Conservation (phyloP, 352 stramenopile species). For the Globisporangium splendens region DNA sequence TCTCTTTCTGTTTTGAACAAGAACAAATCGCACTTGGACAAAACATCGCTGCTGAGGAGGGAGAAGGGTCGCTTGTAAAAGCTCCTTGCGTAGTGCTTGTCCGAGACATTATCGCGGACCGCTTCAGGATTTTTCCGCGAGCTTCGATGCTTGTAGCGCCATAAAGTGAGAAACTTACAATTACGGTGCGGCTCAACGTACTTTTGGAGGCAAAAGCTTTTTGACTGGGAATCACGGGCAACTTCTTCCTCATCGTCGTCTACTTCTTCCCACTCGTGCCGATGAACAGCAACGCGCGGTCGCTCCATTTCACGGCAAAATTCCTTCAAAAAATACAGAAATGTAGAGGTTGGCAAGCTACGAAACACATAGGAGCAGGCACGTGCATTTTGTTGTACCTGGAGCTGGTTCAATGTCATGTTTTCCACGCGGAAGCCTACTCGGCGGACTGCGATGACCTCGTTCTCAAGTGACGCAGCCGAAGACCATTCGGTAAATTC, state of each 20-base stretch:
- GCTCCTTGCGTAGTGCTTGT: slow-evolving; percentile 9
- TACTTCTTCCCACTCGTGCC: slow-evolving; percentile 4
- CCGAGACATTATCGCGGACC: slow-evolving; percentile 1
- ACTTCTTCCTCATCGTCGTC: background rate
- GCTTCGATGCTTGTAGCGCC: slow-evolving; percentile 19
- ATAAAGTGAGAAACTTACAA: slow-evolving; percentile 39
- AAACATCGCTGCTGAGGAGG: slow-evolving; percentile 13
- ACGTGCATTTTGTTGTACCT: slow-evolving; percentile 18
- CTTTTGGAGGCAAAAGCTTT: slow-evolving; percentile 42
- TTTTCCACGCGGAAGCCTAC: slow-evolving; percentile 29
- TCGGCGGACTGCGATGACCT: slow-evolving; percentile 27
- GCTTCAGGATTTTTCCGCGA: background rate
- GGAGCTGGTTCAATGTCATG: slow-evolving; percentile 24
- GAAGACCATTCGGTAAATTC: slow-evolving; percentile 16
- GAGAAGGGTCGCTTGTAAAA: slow-evolving; percentile 14
- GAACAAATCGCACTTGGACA: slow-evolving; percentile 22
- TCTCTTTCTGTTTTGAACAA: slow-evolving; percentile 1
- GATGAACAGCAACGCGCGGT: slow-evolving; percentile 9
- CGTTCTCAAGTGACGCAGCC: background rate
- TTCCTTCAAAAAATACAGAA: slow-evolving; percentile 13
- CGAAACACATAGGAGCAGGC: too few relatives aligned
- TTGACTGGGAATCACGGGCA: background rate
- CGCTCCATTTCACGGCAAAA: slow-evolving; percentile 41
- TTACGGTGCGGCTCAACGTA: slow-evolving; percentile 26
- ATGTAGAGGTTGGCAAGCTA: too few relatives aligned